These are phyloP conservation scores for Pythium myriotylum DNA, from an alignment of 352 stramenopile species.

Conservation along the genomic window DNA sequence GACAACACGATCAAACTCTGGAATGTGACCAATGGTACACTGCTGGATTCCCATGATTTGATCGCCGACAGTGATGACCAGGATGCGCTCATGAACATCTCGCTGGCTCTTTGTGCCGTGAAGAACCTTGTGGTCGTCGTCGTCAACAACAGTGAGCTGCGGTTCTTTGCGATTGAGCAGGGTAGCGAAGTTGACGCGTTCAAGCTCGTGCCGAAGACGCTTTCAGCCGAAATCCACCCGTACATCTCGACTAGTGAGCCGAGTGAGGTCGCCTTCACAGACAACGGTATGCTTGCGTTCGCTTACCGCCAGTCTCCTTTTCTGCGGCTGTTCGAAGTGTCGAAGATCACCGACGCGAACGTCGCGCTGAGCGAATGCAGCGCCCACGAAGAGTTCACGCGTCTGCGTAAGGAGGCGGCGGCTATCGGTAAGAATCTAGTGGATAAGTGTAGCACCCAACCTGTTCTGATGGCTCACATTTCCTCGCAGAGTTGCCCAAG, in stretches of 20 bases:
- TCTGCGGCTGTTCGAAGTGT: conserved; percentile 55
- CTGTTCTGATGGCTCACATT: conserved; percentile 1
- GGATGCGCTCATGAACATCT: conserved; percentile 52
- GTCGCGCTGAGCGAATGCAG: conserved; percentile 25
- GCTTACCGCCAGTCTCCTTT: conserved; percentile 70
- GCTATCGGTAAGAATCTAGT: conserved; percentile 50
- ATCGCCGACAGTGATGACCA: conserved; percentile 34
- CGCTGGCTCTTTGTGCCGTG: conserved; percentile 53
- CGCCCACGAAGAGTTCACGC: conserved; percentile 32
- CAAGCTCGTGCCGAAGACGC: conserved; percentile 23
- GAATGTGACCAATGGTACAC: conserved; percentile 46
- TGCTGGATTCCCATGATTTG: conserved; percentile 60
- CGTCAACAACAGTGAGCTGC: conserved; percentile 47
- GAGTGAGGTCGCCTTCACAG: conserved; percentile 52
- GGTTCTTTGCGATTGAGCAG: conserved; percentile 58
- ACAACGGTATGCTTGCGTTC: conserved; percentile 46
- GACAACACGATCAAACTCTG: conserved; percentile 87
- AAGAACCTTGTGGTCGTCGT: conserved; percentile 64
- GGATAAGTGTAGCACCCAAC: no score
- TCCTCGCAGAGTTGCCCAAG: conserved; percentile 43
- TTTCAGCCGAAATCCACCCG: conserved; percentile 30
- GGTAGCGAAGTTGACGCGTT: conserved; percentile 14
- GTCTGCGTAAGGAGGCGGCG: conserved; percentile 48
- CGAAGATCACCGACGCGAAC: conserved; percentile 28
- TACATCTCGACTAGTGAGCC: conserved; percentile 38